phyloP scores from a whole-genome alignment of 2,329 filamentous ascomycete genomes.

The Penicillium sp. region DNA sequence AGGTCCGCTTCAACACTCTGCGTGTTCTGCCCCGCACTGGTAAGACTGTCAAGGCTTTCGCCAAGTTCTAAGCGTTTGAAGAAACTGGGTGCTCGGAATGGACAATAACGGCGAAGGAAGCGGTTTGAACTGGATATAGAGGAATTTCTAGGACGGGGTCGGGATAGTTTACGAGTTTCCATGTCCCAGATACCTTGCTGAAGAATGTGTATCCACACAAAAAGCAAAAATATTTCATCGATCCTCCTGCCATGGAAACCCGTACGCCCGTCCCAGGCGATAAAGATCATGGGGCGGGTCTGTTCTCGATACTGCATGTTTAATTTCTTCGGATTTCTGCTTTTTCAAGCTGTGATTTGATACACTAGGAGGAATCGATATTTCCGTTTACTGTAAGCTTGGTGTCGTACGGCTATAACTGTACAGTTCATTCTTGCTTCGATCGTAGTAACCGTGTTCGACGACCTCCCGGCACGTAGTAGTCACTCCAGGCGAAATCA shows the following conservation, averaged over 20 bases:
- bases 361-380: slow-evolving; percentile 8
- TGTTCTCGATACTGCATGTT: slow-evolving; percentile 7
- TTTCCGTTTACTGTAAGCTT: slow-evolving; percentile 1
- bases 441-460: neutral
- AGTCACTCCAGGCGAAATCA: neutral
- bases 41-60: slow-evolving; percentile 97
- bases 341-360: slow-evolving; percentile 5
- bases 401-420: neutral
- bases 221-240: slow-evolving; percentile 40
- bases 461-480: neutral
- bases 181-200: slow-evolving; percentile 44
- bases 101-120: slow-evolving; percentile 35
- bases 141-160: slow-evolving; percentile 35
- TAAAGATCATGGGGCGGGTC: slow-evolving; percentile 4
- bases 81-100: slow-evolving; percentile 32
- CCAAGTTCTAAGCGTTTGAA: slow-evolving; percentile 80
- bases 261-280: slow-evolving; percentile 25
- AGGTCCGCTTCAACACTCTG: slow-evolving; percentile 99
- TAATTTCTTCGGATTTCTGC: neutral
- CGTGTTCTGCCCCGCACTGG: slow-evolving; percentile 96
- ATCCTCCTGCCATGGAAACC: slow-evolving; percentile 31
- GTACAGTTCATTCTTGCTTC: neutral
- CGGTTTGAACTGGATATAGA: slow-evolving; percentile 41
- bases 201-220: slow-evolving; percentile 42
- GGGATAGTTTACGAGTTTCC: slow-evolving; percentile 43